A percentile compares a stretch with the other conserved stretches of the same genome.
phyloP scores from a whole-genome alignment of 495 filamentous ascomycete genomes.

The Penicillium taxi region DNA sequence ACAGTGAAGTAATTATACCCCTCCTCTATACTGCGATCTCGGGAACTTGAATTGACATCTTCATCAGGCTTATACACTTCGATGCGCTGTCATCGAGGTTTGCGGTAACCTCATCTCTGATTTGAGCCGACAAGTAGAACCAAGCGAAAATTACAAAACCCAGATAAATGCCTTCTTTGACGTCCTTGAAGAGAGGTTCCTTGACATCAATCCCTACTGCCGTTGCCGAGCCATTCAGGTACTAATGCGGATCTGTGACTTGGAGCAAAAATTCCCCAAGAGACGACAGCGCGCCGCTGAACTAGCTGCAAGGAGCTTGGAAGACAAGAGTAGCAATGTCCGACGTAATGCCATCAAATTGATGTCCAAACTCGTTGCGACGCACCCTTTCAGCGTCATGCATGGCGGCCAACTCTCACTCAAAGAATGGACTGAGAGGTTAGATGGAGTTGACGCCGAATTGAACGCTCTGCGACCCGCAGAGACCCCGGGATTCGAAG shows the following conservation, averaged over 20 bases:
- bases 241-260: constrained; percentile 80
- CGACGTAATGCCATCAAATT: constrained; percentile 92
- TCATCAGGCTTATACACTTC: constrained; percentile 75
- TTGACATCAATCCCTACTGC: constrained; percentile 96
- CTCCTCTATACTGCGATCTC: no score
- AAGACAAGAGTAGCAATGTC: constrained; percentile 98
- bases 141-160: constrained; percentile 80
- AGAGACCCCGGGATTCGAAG: constrained; percentile 66
- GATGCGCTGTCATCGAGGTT: constrained; percentile 93
- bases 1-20: constrained; percentile 66
- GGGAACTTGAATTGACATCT: constrained; percentile 13
- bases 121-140: constrained; percentile 83
- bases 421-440: constrained; percentile 74
- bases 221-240: constrained; percentile 88
- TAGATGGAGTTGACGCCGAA: constrained; percentile 74
- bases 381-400: constrained; percentile 86
- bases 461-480: constrained; percentile 71
- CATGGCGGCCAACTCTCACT: constrained; percentile 79
- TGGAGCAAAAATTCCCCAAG: constrained; percentile 93
- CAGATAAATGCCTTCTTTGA: constrained; percentile 97
- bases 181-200: constrained; percentile 88
- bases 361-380: constrained; percentile 75
- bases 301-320: constrained; percentile 75
- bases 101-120: constrained; percentile 93
- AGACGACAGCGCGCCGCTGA: constrained; percentile 78